These are phyloP conservation scores for Pestalotiopsis sp. DNA, from an alignment of 2,329 filamentous ascomycete species.

Conservation along the genomic window DNA sequence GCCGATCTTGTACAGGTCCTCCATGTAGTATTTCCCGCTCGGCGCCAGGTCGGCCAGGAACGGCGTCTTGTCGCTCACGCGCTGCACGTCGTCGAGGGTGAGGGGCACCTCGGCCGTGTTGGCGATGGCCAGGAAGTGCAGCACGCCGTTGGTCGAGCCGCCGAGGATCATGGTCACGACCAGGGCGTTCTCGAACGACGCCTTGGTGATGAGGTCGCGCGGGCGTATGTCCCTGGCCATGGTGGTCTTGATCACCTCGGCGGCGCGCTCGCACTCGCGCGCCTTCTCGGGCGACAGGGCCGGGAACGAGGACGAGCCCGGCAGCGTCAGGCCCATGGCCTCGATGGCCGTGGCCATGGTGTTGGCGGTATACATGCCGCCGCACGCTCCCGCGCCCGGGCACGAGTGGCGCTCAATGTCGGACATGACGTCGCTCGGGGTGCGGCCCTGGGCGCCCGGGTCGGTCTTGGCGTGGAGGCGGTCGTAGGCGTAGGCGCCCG, in stretches of 20 bases:
- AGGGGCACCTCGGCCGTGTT: conserved; percentile 78
- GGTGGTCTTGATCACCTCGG: conserved; percentile 75
- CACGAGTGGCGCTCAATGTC: conserved; percentile 81
- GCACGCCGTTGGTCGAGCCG: conserved; percentile 84
- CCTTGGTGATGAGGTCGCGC: conserved; percentile 77
- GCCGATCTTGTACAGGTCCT: conserved; percentile 75
- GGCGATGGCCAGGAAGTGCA: conserved; percentile 91
- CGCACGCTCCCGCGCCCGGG: conserved; percentile 72
- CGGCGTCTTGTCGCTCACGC: conserved; percentile 80
- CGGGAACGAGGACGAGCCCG: conserved; percentile 82
- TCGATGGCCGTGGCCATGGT: conserved; percentile 89
- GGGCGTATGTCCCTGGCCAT: conserved; percentile 85
- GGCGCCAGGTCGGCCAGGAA: conserved; percentile 87
- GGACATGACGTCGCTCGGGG: conserved; percentile 75
- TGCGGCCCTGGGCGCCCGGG: conserved; percentile 65
- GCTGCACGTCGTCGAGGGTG: conserved; percentile 80
- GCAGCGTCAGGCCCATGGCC: conserved; percentile 79
- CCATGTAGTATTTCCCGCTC: conserved; percentile 81
- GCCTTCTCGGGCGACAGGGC: conserved; percentile 82
- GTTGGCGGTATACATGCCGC: conserved; percentile 87
- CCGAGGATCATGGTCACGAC: conserved; percentile 92
- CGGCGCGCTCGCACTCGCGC: conserved; percentile 82
- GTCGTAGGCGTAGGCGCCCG: conserved; percentile 80
- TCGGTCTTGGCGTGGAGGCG: conserved; percentile 69
- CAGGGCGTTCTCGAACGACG: conserved; percentile 84